Evolutionary conservation across 441 rosid species (phyloP).

Genomic region (Syzygium syzygioides): DNA sequence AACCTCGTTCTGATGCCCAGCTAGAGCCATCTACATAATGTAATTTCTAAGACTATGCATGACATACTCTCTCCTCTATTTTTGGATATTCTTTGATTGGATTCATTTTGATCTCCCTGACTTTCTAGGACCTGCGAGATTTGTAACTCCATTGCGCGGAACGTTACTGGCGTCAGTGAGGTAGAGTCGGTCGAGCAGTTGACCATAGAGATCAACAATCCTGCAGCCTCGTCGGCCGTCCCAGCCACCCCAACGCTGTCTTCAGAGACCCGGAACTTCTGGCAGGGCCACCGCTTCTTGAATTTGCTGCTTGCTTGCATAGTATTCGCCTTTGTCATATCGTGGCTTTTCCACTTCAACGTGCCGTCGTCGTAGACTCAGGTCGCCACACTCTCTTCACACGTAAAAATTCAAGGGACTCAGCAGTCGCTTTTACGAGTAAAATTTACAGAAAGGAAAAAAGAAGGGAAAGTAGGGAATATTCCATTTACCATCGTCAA

Average conservation of each 20-base stretch:
- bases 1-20: not conserved
- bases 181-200: not conserved
- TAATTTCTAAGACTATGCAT: not conserved
- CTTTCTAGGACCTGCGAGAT: slow-evolving; percentile 11
- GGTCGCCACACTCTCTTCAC: not conserved
- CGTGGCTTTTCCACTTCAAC: slow-evolving; percentile 16
- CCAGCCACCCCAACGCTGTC: not conserved
- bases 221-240: not conserved
- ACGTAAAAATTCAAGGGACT: not conserved
- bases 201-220: not conserved
- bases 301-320: slow-evolving; percentile 14
- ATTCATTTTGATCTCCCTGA: not conserved
- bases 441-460: not conserved
- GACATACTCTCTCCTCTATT: not conserved
- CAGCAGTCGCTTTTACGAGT: not conserved
- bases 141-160: slow-evolving; percentile 6
- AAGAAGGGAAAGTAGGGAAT: not conserved
- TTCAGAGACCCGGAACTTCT: slow-evolving; percentile 3
- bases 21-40: not conserved
- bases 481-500: not conserved
- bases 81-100: not conserved
- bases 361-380: not conserved
- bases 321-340: slow-evolving; percentile 15
- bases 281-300: slow-evolving; percentile 13
- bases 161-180: not conserved